A percentile compares a stretch with the other conserved stretches of the same genome.
These are phyloP conservation scores for Zizania palustris DNA, from an alignment of 202 grass and related monocot species.

Conservation along the genomic window DNA sequence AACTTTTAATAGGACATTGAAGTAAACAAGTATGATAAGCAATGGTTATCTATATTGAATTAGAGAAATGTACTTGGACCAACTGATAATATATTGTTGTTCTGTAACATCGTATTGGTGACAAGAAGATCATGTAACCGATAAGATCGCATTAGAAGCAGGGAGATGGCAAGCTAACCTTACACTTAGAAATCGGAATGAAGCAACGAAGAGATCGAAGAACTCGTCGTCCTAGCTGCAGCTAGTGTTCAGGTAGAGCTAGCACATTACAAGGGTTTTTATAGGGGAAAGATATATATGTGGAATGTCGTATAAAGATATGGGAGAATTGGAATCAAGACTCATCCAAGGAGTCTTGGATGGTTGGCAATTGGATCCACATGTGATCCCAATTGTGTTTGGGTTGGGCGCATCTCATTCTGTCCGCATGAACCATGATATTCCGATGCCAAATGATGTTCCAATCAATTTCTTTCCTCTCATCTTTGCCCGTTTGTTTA, in stretches of 20 bases:
- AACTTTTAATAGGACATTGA: too few relatives aligned
- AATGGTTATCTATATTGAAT: too few relatives aligned
- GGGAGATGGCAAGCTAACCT: background rate
- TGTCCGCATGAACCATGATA: background rate
- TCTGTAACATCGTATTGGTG: background rate
- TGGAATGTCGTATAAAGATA: slow-evolving; percentile 26
- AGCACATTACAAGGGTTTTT: slow-evolving; percentile 4
- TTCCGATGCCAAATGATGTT: background rate
- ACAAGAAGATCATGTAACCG: too few relatives aligned
- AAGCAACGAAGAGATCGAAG: background rate
- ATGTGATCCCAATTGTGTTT: slow-evolving; percentile 42
- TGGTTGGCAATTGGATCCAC: slow-evolving; percentile 36
- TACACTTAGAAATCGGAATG: background rate
- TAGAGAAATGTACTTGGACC: too few relatives aligned
- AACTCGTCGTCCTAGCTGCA: background rate
- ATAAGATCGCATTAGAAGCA: background rate
- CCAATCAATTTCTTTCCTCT: too few relatives aligned
- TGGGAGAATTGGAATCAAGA: slow-evolving; percentile 14
- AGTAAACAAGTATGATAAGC: too few relatives aligned
- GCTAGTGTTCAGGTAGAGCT: background rate
- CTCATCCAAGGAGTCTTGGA: slow-evolving; percentile 4
- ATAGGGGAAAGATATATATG: slow-evolving; percentile 12
- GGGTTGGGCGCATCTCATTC: slow-evolving; percentile 31
- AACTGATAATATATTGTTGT: too few relatives aligned
- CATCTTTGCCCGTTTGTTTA: too few relatives aligned